Conservation (phyloP, 1,284 basidiomycete genomes). For the Megacollybia platyphylla region DNA sequence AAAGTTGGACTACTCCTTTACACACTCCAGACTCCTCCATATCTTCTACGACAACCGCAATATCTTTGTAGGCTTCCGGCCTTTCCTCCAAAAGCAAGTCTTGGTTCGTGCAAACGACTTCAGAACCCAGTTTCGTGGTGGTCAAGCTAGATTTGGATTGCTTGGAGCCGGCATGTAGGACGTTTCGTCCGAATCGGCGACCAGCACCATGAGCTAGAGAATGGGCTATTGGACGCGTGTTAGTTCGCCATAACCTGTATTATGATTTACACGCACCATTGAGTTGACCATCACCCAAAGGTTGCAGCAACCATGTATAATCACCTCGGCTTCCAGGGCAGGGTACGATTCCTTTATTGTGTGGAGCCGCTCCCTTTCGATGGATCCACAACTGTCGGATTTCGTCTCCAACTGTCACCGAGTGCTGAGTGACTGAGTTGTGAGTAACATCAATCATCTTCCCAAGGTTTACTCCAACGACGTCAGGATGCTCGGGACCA, state of each 20-base stretch:
- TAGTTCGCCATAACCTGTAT: not conserved
- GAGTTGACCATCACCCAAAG: conserved; percentile 18
- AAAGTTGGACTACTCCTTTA: conserved; percentile 15
- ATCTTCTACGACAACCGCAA: conserved; percentile 20
- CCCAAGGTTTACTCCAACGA: conserved; percentile 8
- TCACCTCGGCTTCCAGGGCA: conserved; percentile 24
- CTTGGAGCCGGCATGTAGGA: conserved; percentile 16
- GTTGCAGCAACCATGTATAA: conserved; percentile 21
- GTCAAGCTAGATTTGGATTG: conserved; percentile 14
- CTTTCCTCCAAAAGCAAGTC: conserved; percentile 22
- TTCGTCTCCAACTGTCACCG: conserved; percentile 9
- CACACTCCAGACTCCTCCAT: conserved; percentile 17
- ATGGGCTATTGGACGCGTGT: conserved; percentile 12
- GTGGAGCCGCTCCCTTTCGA: conserved; percentile 23
- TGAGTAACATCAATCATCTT: conserved; percentile 27
- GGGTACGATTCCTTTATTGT: conserved; percentile 18
- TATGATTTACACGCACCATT: conserved; percentile 15
- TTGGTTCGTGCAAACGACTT: conserved; percentile 20
- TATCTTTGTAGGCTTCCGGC: conserved; percentile 25
- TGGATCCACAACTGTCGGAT: conserved; percentile 19
- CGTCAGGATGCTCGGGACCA: not conserved
- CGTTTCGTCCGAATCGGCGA: conserved; percentile 18
- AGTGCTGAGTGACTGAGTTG: conserved; percentile 19
- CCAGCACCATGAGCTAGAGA: conserved; percentile 26
- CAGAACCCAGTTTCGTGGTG: conserved; percentile 20